Evolutionary conservation across 2,329 filamentous ascomycete species (phyloP).

Genomic region (Blastomyces silverae): DNA sequence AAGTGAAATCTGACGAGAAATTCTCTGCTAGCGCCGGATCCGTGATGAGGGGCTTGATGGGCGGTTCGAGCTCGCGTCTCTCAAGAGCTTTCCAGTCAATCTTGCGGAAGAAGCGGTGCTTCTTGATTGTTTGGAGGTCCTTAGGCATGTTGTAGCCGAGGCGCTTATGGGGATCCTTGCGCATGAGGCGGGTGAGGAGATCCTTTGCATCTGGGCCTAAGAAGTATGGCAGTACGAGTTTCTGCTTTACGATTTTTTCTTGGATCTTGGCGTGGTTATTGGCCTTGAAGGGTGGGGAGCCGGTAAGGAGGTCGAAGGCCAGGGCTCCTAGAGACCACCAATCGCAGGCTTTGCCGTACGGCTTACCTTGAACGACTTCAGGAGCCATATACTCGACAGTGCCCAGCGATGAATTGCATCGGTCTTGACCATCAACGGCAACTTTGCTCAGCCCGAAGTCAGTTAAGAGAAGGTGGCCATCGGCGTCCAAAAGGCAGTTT

Average conservation of each 20-base stretch:
- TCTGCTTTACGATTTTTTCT: conserved; percentile 91
- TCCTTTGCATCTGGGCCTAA: conserved; percentile 89
- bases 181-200: conserved; percentile 76
- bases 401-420: conserved; percentile 83
- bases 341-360: conserved; percentile 91
- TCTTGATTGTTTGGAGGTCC: conserved; percentile 77
- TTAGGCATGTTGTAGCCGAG: conserved; percentile 83
- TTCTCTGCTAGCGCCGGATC: conserved; percentile 96
- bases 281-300: conserved; percentile 81
- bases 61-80: conserved; percentile 72
- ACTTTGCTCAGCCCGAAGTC: conserved; percentile 98
- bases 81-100: conserved; percentile 91
- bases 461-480: conserved; percentile 88
- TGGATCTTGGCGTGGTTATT: conserved; percentile 92
- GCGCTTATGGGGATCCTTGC: conserved; percentile 86
- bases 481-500: conserved; percentile 85
- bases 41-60: conserved; percentile 88
- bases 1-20: conserved; percentile 88
- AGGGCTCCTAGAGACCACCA: conserved; percentile 98
- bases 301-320: conserved; percentile 86
- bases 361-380: conserved; percentile 78
- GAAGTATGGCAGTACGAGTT: conserved; percentile 82
- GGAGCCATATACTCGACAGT: conserved; percentile 99
- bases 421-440: conserved; percentile 61
- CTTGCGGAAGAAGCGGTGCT: conserved; percentile 92